Evolutionary conservation across 2,329 filamentous ascomycete genomes (phyloP), one percentile per base, ranked within the genome.

Genomic region (Aspergillus amoenus): DNA sequence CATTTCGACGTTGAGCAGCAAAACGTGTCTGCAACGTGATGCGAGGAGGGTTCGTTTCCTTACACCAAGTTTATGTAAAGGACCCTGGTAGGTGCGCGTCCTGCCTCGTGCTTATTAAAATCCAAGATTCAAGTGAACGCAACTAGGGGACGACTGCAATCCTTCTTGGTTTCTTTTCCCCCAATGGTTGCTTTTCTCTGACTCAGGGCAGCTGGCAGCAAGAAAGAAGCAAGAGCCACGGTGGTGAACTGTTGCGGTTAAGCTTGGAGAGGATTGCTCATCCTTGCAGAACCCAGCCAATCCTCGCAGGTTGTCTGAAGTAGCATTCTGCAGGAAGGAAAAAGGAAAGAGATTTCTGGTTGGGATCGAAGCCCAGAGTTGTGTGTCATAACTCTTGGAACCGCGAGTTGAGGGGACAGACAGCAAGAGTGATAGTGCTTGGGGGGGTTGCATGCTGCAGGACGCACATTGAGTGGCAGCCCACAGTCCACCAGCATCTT

Each of bases 381-480:
- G 34, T 5, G 34, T 5, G 34, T 37, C 34, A 37, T n/a, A n/a
- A 3, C 34, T 8, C 15, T 37, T 13, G 34, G 6, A 13, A 2
- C 34, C 12, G 2, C 34, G 34, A 15, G 13, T 7, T 37, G 13
- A 45, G 34, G 22, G 27, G 42, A 45, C 21, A 53, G 49, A 24
- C 34, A 37, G 27, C 27, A 30, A 30, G 11, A 56, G 59, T 61
- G 56, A 61, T 61, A 51, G 47, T 56, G 43, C 34, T 52, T 18
- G 27, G 17, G 22, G 27, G 21, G 44, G 45, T 53, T 58, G 56
- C 59, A 61, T 32, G 41, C 56, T 58, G 56, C 59, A 61, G 55
- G 52, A 41, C 56, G 56, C 59, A 61, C 52, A 41, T 21, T 43
- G 45, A 43, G 49, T 55, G 27, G 34, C 42, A 18, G 37, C 48